Conservation (phyloP, 2,329 filamentous ascomycete species). For the Ophiognomonia clavigignenti-juglandacearum region DNA sequence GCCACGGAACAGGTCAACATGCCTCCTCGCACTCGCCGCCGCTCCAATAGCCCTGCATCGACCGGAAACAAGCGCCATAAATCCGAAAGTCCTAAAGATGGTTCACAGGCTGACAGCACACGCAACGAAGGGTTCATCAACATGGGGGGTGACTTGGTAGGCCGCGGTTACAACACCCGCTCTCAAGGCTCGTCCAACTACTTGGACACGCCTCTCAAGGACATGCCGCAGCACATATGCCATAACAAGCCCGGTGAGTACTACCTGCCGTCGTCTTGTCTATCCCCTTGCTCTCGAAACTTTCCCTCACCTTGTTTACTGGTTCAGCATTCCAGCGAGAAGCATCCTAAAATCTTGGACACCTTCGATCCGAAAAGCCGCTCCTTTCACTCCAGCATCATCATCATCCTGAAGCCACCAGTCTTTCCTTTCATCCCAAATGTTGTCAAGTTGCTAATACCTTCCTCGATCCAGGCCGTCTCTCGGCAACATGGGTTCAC, state of each 20-base stretch:
- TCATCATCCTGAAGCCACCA: background rate
- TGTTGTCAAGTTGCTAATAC: background rate
- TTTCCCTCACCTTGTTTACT: too few relatives aligned
- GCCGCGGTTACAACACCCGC: conserved; percentile 7
- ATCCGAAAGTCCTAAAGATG: too few relatives aligned
- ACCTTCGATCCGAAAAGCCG: background rate
- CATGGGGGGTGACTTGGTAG: conserved; percentile 6
- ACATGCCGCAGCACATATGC: conserved; percentile 8
- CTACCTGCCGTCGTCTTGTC: background rate
- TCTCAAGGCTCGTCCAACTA: conserved; percentile 13
- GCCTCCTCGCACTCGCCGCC: background rate
- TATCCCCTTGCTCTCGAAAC: background rate
- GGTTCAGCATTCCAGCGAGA: too few relatives aligned
- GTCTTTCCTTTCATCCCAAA: too few relatives aligned
- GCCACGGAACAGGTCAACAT: background rate
- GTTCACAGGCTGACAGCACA: background rate
- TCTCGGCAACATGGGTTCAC: conserved; percentile 15
- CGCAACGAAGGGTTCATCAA: background rate
- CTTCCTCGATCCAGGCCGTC: background rate
- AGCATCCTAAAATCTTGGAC: background rate
- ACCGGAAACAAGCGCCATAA: too few relatives aligned
- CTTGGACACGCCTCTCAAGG: too few relatives aligned
- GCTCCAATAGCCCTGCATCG: too few relatives aligned
- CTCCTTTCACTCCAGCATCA: background rate
- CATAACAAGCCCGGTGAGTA: conserved; percentile 6